Evolutionary conservation across 1,284 basidiomycete species (phyloP).

Genomic region (Puccinia triticina): DNA sequence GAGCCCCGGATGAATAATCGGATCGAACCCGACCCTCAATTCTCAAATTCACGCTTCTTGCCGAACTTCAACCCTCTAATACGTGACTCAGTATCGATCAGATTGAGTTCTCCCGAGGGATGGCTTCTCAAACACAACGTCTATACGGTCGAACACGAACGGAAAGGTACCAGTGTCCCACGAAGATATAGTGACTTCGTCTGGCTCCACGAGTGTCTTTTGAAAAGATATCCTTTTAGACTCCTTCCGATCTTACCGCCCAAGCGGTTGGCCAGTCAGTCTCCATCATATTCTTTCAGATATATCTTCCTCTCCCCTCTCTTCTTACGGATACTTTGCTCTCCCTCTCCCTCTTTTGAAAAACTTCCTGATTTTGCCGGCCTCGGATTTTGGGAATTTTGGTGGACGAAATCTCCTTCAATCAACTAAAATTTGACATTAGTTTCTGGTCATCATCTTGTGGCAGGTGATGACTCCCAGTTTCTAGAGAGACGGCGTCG

Average conservation of each 20-base stretch:
- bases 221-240: slow-evolving; percentile 78
- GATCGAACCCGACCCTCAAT: slow-evolving; percentile 22
- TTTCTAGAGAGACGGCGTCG: slow-evolving; percentile 88
- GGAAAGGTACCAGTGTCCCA: slow-evolving; percentile 59
- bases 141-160: slow-evolving; percentile 50
- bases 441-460: slow-evolving; percentile 52
- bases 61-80: slow-evolving; percentile 22
- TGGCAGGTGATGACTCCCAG: slow-evolving; percentile 71
- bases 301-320: not conserved
- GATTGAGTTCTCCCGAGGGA: slow-evolving; percentile 42
- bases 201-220: slow-evolving; percentile 80
- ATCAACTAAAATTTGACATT: not conserved
- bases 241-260: slow-evolving; percentile 85
- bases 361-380: not conserved
- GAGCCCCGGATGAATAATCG: slow-evolving; percentile 4
- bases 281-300: slow-evolving; percentile 38
- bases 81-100: slow-evolving; percentile 43
- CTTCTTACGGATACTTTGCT: not conserved
- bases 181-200: slow-evolving; percentile 81
- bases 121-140: slow-evolving; percentile 51
- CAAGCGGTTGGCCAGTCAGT: slow-evolving; percentile 82
- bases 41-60: slow-evolving; percentile 27
- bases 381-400: not conserved
- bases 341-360: not conserved
- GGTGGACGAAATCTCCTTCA: not conserved